Conservation (phyloP, 2,329 filamentous ascomycete genomes). For the Clonostachys rosea region DNA sequence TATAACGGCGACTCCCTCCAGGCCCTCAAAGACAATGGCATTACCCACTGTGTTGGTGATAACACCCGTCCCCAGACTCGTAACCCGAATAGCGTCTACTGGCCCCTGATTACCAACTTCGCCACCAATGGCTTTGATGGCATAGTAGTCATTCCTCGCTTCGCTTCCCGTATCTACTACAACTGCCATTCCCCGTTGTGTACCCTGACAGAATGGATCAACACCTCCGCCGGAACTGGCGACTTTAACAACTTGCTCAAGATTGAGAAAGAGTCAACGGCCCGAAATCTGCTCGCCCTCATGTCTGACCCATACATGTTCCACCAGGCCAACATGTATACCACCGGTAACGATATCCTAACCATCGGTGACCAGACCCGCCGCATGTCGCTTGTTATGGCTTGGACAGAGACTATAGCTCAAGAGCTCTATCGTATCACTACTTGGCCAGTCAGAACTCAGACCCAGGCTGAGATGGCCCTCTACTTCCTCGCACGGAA, state of each 20-base stretch:
- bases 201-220: conserved; percentile 55
- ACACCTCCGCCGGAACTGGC: conserved; percentile 50
- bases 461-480: conserved; percentile 40
- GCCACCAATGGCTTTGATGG: conserved; percentile 48
- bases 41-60: conserved; percentile 56
- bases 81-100: conserved; percentile 46
- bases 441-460: conserved; percentile 12
- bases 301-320: conserved; percentile 55
- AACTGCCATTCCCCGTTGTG: conserved; percentile 55
- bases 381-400: conserved; percentile 49
- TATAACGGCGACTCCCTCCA: conserved; percentile 59
- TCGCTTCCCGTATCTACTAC: conserved; percentile 60
- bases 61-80: conserved; percentile 52
- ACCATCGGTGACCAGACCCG: conserved; percentile 41
- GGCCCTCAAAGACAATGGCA: conserved; percentile 56
- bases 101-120: conserved; percentile 48
- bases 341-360: conserved; percentile 36
- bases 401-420: conserved; percentile 50
- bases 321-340: conserved; percentile 58
- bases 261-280: conserved; percentile 45
- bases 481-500: conserved; percentile 45
- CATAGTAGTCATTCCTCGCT: conserved; percentile 52
- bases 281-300: conserved; percentile 50
- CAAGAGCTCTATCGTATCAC: conserved; percentile 47
- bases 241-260: conserved; percentile 45